Base-by-base conservation (phyloP, 139 green algal species). In the Astrephomene gubernaculifera region DNA sequence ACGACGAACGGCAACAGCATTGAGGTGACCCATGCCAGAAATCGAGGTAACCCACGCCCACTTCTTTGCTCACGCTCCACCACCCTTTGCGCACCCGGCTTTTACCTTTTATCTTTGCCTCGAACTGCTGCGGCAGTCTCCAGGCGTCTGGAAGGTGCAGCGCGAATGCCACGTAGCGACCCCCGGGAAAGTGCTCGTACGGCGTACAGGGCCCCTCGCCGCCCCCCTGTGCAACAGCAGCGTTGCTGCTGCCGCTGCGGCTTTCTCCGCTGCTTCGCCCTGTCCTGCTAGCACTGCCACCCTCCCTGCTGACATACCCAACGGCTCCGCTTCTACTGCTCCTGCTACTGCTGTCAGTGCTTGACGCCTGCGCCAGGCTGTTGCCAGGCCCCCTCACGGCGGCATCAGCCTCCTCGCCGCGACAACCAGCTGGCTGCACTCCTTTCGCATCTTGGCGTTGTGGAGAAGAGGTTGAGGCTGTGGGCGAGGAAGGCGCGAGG, bases 71-170 rank as follows among this genome's bases (percentile, higher is more conserved):
- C 22, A 27, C 17, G 19, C 14, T 65, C 19, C 57, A 65, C 43
- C 43, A 25, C 70, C 8, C 43, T 27, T n/a, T 9, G 1, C 17
- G 7, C n/a, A 3, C 4, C 45, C 35, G 17, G 4, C 67, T 14
- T 24, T 7, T 38, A 83, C 76, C 76, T n/a, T 25, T 17, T 24
- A 83, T 54, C 41, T 31, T 54, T 2, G 29, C 60, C 5, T 25
- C 19, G 31, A 31, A 83, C 43, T 14, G 10, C 60, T 41, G 60
- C 60, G 57, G 38, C 57, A 83, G 60, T 1, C 44, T 14, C 76
- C 76, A 83, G 14, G 60, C 60, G 14, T 45, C 60, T 19, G 76
- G 76, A 39, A 83, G 57, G 57, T 83, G 76, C 60, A 72, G 22
- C 57, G 41, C 76, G 29, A 83, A 83, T 1, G 65, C 57, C 60